Base-by-base conservation (phyloP, 2,329 filamentous ascomycete species). In the Penicillium sp. region DNA sequence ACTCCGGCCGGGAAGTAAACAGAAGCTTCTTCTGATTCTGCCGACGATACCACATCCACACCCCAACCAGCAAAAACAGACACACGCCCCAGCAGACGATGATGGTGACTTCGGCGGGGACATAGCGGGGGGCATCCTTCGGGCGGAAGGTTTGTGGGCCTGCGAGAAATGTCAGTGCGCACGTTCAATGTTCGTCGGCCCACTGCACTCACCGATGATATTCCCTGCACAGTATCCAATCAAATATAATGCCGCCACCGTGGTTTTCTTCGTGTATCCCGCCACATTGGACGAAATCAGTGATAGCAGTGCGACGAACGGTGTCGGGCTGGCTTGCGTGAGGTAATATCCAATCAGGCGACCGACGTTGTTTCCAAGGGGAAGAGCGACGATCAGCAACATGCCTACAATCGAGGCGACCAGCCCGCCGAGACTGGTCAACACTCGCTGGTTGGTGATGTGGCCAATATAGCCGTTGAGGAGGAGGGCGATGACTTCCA, bases 321-420 rank as follows among this genome's bases (percentile, higher is more conserved):
- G 78, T 1, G 84, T 85, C 0, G 86, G 80, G 10, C 77, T 78
- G 1, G 84, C 81, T 63, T 83, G 80, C 0, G 83, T 87, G 47
- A 90, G 72, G 70, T 89, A 90, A 67, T 87, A 89, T 0, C 85
- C 86, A 2, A 85, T 79, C 10, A 88, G 75, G 0, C 83, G 78
- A 10, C 86, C 87, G 2, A 74, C 77, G 56, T 81, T 83, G 61
- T 83, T 83, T n/a, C 73, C 68, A 4, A 83, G 67, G 0, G 85
- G 84, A 3, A 89, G 73, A 2, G 83, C 83, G 9, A 87, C 81
- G 54, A 89, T 85, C n/a, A 89, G 77, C 1, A 86, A 72, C 74
- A 87, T 81, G 40, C 86, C 86, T 1, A 87, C 54, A n/a, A 86
- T 81, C 0, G 81, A 71, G 4, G 81, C 58, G 9, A 81, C 59